These are phyloP conservation scores for Talaromyces sp. DNA, from an alignment of 2,329 filamentous ascomycete species.

Conservation along the genomic window DNA sequence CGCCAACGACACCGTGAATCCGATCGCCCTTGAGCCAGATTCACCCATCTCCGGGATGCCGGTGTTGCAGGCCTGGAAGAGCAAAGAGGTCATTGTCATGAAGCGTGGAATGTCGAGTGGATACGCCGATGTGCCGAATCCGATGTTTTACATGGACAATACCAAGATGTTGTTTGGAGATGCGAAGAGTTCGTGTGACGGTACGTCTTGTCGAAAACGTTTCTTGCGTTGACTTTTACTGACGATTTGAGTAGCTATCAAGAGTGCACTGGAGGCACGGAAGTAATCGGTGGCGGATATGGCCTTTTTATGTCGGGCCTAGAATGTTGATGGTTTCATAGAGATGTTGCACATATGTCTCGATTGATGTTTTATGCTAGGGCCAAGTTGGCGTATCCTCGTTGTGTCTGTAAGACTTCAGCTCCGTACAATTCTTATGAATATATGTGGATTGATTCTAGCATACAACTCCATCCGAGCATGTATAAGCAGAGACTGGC, in stretches of 20 bases:
- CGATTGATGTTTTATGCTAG: not conserved
- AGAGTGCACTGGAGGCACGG: conserved; percentile 17
- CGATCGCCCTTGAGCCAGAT: conserved; percentile 77
- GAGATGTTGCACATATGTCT: conserved; percentile 2
- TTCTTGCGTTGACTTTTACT: not conserved
- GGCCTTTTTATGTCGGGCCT: too few species aligned
- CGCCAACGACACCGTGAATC: conserved; percentile 90
- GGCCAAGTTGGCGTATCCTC: not conserved
- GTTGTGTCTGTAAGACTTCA: not conserved
- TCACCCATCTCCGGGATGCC: conserved; percentile 89
- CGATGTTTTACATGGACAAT: conserved; percentile 88
- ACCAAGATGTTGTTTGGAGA: conserved; percentile 92
- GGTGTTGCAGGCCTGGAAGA: conserved; percentile 89
- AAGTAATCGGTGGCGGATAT: not conserved
- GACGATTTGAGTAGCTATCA: conserved; percentile 13
- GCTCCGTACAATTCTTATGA: not conserved
- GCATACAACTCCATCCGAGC: not conserved
- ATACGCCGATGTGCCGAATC: conserved; percentile 87
- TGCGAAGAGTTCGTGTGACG: conserved; percentile 78
- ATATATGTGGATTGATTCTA: too few species aligned
- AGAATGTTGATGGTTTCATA: not conserved
- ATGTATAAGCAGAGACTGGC: not conserved
- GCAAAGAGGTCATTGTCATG: conserved; percentile 89
- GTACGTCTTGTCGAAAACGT: conserved; percentile 45
- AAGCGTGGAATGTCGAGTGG: conserved; percentile 86